Percentiles rank a stretch among this genome's conserved stretches.
phyloP scores from a whole-genome alignment of 2,329 filamentous ascomycete genomes.

The Elsinoe australis region DNA sequence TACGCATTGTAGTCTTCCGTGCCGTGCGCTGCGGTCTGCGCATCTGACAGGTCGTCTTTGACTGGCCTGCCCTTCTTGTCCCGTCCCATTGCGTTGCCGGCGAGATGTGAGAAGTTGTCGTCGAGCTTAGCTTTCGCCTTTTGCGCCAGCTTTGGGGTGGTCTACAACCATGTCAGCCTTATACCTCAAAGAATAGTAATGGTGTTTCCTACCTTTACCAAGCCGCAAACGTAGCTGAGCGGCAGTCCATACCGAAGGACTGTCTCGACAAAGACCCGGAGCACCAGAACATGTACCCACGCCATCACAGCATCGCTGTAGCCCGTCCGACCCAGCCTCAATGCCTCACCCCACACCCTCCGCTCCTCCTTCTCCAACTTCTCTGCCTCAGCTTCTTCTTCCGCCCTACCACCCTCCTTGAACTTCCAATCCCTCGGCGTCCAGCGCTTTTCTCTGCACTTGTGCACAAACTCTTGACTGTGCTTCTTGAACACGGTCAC shows the following conservation, averaged over 20 bases:
- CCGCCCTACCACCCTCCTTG: constrained; percentile 79
- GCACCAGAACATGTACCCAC: constrained; percentile 83
- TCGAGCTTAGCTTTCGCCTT: constrained; percentile 65
- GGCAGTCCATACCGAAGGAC: constrained; percentile 94
- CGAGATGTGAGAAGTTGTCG: constrained; percentile 78
- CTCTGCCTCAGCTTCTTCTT: constrained; percentile 80
- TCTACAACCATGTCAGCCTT: constrained; percentile 45
- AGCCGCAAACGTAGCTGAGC: constrained; percentile 74
- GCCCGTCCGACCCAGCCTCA: constrained; percentile 79
- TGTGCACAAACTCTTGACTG: constrained; percentile 77
- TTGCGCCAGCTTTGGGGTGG: constrained; percentile 70
- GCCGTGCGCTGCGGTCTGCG: constrained; percentile 64
- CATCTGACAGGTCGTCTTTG: constrained; percentile 85
- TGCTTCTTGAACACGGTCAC: constrained; percentile 94
- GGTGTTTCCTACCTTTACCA: constrained; percentile 64
- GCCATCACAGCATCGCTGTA: constrained; percentile 96
- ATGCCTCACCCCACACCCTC: constrained; percentile 85
- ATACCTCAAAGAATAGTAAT: not conserved
- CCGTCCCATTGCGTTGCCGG: constrained; percentile 84
- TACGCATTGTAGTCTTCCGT: constrained; percentile 81
- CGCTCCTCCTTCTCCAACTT: constrained; percentile 75
- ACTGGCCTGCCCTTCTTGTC: constrained; percentile 90
- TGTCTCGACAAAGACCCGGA: constrained; percentile 94
- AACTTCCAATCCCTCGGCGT: constrained; percentile 91
- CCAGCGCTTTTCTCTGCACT: constrained; percentile 89